These are phyloP conservation scores for Globisporangium polare DNA, from an alignment of 352 stramenopile species.

Conservation along the genomic window DNA sequence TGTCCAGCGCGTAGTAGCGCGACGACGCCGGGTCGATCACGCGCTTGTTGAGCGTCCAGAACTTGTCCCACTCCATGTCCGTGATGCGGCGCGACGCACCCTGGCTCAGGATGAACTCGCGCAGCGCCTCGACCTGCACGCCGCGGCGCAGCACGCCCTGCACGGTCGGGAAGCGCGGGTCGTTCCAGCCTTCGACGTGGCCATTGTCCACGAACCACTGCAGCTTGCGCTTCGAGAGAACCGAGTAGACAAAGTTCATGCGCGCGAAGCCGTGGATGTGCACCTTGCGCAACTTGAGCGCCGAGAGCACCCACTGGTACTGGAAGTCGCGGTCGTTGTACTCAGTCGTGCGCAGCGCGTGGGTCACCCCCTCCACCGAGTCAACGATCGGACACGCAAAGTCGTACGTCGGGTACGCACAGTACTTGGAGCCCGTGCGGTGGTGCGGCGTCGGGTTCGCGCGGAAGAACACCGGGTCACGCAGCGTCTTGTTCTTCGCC, in stretches of 20 bases:
- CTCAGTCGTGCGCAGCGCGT: conserved; percentile 98
- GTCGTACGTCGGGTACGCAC: conserved; percentile 99
- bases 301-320: conserved; percentile 94
- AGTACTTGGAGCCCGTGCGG: conserved; percentile 95
- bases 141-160: conserved; percentile 95
- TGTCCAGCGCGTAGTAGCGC: conserved; percentile 97
- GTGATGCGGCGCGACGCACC: conserved; percentile 95
- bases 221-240: conserved; percentile 99
- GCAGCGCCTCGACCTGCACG: conserved; percentile 93
- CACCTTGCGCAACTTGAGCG: conserved; percentile 81
- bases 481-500: conserved; percentile 87
- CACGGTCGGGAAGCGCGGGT: conserved; percentile 98
- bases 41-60: conserved; percentile 99
- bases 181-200: conserved; percentile 96
- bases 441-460: conserved; percentile 82
- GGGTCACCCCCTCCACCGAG: conserved; percentile 98
- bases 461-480: conserved; percentile 88
- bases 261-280: conserved; percentile 95
- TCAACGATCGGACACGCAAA: conserved; percentile 99
- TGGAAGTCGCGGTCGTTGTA: conserved; percentile 99
- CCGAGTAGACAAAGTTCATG: conserved; percentile 99
- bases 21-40: conserved; percentile 94
- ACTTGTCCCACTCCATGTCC: conserved; percentile 99
- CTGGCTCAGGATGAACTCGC: conserved; percentile 97
- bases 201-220: conserved; percentile 99